Conservation (phyloP, 2,329 filamentous ascomycete species). For the Westerdykella ornata region DNA sequence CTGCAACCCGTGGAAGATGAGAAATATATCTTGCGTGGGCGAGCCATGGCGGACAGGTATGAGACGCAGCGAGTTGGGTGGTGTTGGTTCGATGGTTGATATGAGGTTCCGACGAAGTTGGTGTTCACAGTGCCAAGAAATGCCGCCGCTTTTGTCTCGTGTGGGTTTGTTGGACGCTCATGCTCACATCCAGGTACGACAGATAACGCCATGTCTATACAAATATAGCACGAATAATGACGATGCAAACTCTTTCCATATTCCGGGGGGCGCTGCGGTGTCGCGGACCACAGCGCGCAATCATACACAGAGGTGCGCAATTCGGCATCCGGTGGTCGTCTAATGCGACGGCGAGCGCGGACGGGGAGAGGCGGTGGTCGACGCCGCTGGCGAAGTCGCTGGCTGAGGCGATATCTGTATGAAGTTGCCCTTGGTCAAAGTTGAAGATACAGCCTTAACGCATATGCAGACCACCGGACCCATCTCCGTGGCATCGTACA, state of each 20-base stretch:
- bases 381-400: slow-evolving; percentile 86
- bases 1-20: too few relatives aligned
- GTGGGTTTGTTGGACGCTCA: too few relatives aligned
- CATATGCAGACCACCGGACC: slow-evolving; percentile 68
- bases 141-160: too few relatives aligned
- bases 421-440: background rate
- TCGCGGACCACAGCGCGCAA: slow-evolving; percentile 6
- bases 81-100: too few relatives aligned
- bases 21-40: too few relatives aligned
- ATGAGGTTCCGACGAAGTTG: too few relatives aligned
- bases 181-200: slow-evolving; percentile 19
- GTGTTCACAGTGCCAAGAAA: too few relatives aligned
- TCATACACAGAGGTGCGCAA: slow-evolving; percentile 6
- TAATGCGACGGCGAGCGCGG: slow-evolving; percentile 11
- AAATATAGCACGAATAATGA: slow-evolving; percentile 25
- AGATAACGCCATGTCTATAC: slow-evolving; percentile 29
- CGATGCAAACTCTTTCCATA: slow-evolving; percentile 22
- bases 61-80: too few relatives aligned
- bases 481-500: slow-evolving; percentile 85
- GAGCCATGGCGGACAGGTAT: too few relatives aligned
- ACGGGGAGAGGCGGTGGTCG: slow-evolving; percentile 62
- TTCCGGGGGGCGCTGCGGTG: slow-evolving; percentile 19
- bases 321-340: slow-evolving; percentile 38
- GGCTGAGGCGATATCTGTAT: slow-evolving; percentile 76
- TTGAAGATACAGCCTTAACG: background rate